Base-by-base conservation (phyloP, 108 stramenopile species). In the Phaeodactylum tricornutum region DNA sequence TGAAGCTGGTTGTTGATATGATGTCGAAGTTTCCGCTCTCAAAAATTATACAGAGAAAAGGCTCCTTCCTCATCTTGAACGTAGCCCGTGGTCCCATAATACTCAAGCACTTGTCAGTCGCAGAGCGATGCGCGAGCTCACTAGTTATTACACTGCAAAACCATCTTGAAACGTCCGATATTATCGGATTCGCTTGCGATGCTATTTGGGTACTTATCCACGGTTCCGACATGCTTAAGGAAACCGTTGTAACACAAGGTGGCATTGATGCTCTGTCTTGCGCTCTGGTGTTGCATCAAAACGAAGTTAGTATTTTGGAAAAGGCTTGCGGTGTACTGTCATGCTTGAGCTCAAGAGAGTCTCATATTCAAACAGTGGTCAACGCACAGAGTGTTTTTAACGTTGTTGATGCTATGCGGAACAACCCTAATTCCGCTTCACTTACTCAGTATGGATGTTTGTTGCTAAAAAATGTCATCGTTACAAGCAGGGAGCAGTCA, bases 191-290 rank as follows among this genome's bases (percentile, higher is more conserved):
- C n/a, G n/a, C n/a, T n/a, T n/a, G n/a, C n/a, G n/a, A n/a, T n/a
- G n/a, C n/a, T n/a, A n/a, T n/a, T n/a, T n/a, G n/a, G n/a, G n/a
- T n/a, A n/a, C n/a, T n/a, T n/a, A n/a, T n/a, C n/a, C n/a, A n/a
- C n/a, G n/a, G n/a, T n/a, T n/a, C n/a, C n/a, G n/a, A n/a, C n/a
- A 45, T 58, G 21, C 69, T 17, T 81, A 75, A 38, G 69, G 72
- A 6, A 66, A 72, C 28, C 47, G 75, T 1, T 71, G 61, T 58
- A 33, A 35, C 21, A 7, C 61, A 3, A 59, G 72, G 72, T 21
- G 72, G 55, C 0, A 49, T 76, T 14, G 79, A 76, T 57, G 69
- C 72, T 20, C 53, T 74, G 25, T 47, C 62, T 22, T 76, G 74
- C 30, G 37, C 66, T 20, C 47, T 81, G 43, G 44, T 71, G 16